phyloP scores from a whole-genome alignment of 1,284 basidiomycete species.

The Entoloma clypeatum region DNA sequence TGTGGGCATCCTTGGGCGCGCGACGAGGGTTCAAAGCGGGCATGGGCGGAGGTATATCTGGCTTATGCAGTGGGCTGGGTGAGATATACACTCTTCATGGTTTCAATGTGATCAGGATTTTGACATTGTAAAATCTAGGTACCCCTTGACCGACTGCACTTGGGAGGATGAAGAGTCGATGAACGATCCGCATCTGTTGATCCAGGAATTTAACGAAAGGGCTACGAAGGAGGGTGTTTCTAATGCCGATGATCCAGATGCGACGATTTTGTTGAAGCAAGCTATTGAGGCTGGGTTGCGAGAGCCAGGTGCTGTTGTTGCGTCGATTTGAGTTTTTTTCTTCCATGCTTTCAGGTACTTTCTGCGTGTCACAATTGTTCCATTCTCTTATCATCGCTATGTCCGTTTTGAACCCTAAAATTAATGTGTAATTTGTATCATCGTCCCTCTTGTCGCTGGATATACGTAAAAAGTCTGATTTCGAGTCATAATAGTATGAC shows the following conservation, averaged over 20 bases:
- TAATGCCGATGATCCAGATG: slow-evolving; percentile 20
- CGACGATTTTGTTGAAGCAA: slow-evolving; percentile 28
- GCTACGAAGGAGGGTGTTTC: slow-evolving; percentile 27
- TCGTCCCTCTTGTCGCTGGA: neutral
- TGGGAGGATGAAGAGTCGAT: slow-evolving; percentile 35
- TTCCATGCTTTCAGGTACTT: neutral
- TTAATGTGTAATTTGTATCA: neutral
- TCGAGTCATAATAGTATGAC: slow-evolving; percentile 50
- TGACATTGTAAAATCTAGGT: slow-evolving; percentile 24
- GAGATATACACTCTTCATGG: slow-evolving; percentile 10
- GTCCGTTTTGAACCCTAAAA: neutral
- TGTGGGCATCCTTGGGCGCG: slow-evolving; percentile 29
- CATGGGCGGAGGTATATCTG: slow-evolving; percentile 21
- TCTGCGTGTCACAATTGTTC: neutral
- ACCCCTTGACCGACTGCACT: slow-evolving; percentile 32
- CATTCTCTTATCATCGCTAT: neutral
- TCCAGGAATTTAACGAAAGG: slow-evolving; percentile 27
- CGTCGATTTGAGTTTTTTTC: neutral
- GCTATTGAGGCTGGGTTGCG: slow-evolving; percentile 32
- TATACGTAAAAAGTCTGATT: neutral
- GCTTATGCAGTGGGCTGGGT: slow-evolving; percentile 40
- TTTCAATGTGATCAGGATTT: slow-evolving; percentile 1
- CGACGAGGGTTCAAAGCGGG: slow-evolving; percentile 20
- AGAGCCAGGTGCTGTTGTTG: slow-evolving; percentile 13
- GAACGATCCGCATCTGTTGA: slow-evolving; percentile 23